phyloP scores from a whole-genome alignment of 805 yeast species.

The Metschnikowia chrysomelidarum region DNA sequence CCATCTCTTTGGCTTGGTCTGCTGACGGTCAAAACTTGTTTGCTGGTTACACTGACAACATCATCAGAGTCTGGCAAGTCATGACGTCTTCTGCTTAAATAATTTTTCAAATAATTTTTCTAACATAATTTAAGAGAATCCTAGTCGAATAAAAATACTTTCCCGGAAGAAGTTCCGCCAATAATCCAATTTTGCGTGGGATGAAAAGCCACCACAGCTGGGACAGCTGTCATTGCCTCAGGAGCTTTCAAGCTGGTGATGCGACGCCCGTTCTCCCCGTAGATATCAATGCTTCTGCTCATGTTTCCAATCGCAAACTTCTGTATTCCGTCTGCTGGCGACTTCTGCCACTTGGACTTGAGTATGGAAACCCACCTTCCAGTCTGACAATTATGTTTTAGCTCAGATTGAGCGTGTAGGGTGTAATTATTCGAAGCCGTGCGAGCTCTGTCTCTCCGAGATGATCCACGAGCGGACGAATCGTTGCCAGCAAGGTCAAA shows the following conservation, averaged over 20 bases:
- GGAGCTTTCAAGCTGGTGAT: constrained; percentile 69
- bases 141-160: constrained; percentile 59
- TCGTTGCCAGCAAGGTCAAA: constrained; percentile 7
- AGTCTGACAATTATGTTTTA: constrained; percentile 91
- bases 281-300: constrained; percentile 85
- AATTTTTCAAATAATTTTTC: neutral
- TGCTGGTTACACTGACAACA: constrained; percentile 99
- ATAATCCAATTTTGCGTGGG: constrained; percentile 85
- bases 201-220: constrained; percentile 85
- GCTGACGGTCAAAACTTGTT: constrained; percentile 99
- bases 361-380: constrained; percentile 96
- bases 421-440: neutral
- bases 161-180: constrained; percentile 95
- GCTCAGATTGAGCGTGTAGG: constrained; percentile 13
- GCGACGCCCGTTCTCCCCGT: constrained; percentile 71
- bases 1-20: constrained; percentile 98
- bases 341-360: constrained; percentile 81
- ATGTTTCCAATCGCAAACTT: constrained; percentile 92
- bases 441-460: constrained; percentile 5
- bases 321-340: constrained; percentile 67
- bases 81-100: constrained; percentile 72
- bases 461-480: neutral
- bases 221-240: constrained; percentile 74
- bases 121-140: neutral
- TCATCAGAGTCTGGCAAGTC: constrained; percentile 99